phyloP scores from a whole-genome alignment of 2,329 filamentous ascomycete species.

The Leptographium wingfieldii region DNA sequence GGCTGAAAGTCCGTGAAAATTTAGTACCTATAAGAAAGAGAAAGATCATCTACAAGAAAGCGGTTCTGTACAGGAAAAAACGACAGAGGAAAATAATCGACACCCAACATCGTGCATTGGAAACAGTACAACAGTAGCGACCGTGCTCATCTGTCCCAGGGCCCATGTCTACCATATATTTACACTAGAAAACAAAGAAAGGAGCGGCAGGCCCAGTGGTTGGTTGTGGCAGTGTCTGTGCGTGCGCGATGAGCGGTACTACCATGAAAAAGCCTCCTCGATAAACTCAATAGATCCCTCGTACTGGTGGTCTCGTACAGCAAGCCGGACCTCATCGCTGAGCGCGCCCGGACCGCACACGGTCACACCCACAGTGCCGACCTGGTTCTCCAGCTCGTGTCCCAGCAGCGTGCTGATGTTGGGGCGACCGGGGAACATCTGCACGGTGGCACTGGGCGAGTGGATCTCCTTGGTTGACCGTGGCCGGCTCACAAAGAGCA shows the following conservation, averaged over 20 bases:
- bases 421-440: conserved; percentile 72
- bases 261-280: conserved; percentile 63
- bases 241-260: conserved; percentile 7
- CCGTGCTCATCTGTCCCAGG: background rate
- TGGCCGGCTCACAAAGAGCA: conserved; percentile 66
- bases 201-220: background rate
- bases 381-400: conserved; percentile 60
- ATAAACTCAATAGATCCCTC: conserved; percentile 61
- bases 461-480: conserved; percentile 70
- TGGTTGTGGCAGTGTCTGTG: background rate
- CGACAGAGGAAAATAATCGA: background rate
- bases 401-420: conserved; percentile 61
- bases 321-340: conserved; percentile 60
- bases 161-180: background rate
- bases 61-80: background rate
- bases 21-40: background rate
- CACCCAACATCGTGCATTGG: background rate
- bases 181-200: background rate
- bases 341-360: conserved; percentile 65
- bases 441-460: conserved; percentile 62
- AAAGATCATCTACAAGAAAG: background rate
- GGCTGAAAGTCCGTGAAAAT: background rate
- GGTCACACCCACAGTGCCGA: conserved; percentile 60
- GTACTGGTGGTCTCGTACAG: conserved; percentile 52
- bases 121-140: background rate